phyloP scores from a whole-genome alignment of 345 rosid species.

The Litchi chinensis region DNA sequence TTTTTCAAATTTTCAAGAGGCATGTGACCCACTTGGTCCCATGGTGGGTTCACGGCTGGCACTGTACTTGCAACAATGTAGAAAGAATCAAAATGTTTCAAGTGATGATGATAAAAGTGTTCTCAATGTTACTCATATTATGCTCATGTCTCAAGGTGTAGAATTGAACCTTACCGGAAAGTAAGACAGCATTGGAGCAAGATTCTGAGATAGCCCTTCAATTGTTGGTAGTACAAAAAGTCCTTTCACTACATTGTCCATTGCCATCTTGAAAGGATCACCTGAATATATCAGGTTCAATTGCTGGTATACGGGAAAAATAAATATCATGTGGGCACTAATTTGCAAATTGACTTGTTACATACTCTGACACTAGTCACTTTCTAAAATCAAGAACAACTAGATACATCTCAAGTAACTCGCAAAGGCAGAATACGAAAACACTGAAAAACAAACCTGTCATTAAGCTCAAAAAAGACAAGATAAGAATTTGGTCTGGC shows the following conservation, averaged over 20 bases:
- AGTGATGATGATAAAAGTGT: too few species aligned
- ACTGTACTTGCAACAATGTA: too few species aligned
- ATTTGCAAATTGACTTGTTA: too few species aligned
- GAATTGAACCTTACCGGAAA: constrained; percentile 18
- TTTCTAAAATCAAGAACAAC: too few species aligned
- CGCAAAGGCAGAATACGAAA: not conserved
- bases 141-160: not conserved
- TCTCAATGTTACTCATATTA: too few species aligned
- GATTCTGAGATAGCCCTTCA: constrained; percentile 16
- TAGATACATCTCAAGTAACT: too few species aligned
- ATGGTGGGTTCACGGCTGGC: too few species aligned
- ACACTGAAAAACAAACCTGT: constrained; percentile 42
- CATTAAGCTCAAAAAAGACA: constrained; percentile 41
- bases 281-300: not conserved
- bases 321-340: not conserved
- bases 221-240: not conserved
- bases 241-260: constrained; percentile 13
- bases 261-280: constrained; percentile 6
- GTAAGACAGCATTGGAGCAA: constrained; percentile 6
- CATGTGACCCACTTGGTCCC: too few species aligned
- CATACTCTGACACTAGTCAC: too few species aligned
- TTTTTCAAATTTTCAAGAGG: too few species aligned
- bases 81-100: too few species aligned
- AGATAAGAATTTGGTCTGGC: constrained; percentile 32
- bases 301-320: not conserved